phyloP scores from a whole-genome alignment of 73 alveolate genomes.

The Stentor roeselii region DNA sequence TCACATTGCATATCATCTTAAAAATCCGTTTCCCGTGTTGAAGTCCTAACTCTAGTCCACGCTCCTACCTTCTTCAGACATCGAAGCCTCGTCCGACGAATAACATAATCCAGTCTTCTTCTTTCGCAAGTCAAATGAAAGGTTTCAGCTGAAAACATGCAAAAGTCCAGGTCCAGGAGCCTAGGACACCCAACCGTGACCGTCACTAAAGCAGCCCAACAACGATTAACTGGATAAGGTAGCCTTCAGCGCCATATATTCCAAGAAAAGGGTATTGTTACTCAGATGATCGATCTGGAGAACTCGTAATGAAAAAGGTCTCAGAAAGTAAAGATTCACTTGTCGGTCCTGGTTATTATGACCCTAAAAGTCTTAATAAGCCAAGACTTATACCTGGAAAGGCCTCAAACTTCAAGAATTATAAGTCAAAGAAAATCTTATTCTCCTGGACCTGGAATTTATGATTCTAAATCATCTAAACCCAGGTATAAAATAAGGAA shows the following conservation, averaged over 20 bases:
- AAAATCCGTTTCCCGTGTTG: background rate
- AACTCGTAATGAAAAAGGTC: background rate
- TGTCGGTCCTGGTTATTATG: background rate
- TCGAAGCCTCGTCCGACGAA: background rate
- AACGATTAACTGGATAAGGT: background rate
- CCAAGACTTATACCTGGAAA: background rate
- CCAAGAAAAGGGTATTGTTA: background rate
- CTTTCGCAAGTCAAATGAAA: slow-evolving; percentile 39
- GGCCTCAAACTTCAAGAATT: background rate
- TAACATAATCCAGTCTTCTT: slow-evolving; percentile 14
- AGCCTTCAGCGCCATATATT: background rate
- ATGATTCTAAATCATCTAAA: background rate
- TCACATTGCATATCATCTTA: slow-evolving; percentile 26
- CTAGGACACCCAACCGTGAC: slow-evolving; percentile 18
- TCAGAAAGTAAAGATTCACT: background rate
- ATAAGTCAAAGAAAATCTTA: background rate
- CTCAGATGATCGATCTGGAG: background rate
- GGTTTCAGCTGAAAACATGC: slow-evolving; percentile 31
- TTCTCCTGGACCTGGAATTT: too few relatives aligned
- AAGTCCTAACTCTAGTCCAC: slow-evolving; percentile 45
- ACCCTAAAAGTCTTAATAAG: background rate
- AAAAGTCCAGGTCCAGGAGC: slow-evolving; percentile 48
- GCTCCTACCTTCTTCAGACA: slow-evolving; percentile 24
- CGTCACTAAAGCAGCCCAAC: background rate
- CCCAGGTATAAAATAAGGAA: background rate